Base-by-base conservation (phyloP, 768 basidiomycete genomes). In the Trametes cingulata region DNA sequence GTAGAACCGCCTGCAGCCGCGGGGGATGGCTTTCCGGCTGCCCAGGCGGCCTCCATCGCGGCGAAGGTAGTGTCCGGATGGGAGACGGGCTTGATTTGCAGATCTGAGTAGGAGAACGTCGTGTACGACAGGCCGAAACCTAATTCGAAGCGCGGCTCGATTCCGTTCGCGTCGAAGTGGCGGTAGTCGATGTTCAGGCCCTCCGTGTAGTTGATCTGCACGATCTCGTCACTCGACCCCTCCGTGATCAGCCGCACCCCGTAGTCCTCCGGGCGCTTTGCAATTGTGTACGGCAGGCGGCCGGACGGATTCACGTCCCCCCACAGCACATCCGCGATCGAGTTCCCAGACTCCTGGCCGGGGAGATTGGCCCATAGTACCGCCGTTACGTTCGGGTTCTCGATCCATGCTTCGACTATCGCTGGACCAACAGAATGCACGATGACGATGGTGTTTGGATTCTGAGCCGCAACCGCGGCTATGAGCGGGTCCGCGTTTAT, bases 101-200 rank as follows among this genome's bases (percentile, higher is more conserved):
- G 75, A 29, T 80, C 74, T 41, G 79, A 83, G 71, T 93, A 95
- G 35, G 81, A 73, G 72, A 95, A 98, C 1, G 74, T 81, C 39
- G 95, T 89, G 76, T 97, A 98, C 57, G 86, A 90, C 68, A 95
- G 71, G 0, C 95, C 95, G 69, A 86, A 95, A 5, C 95, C 95
- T 70, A 98, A 98, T 68, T 92, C 91, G 67, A 85, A 93, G 36
- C 90, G 88, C 3, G 92, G 92, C 0, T 79, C 79, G 63, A 93
- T 91, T 61, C 86, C 82, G 72, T 83, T 76, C 82, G 70, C 62
- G 58, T 78, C 77, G 55, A 77, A 77, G 57, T 69, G 68, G 10
- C 74, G 68, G 58, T 77, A 76, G 63, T 74, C 76, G 54, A 76
- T 73, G 59, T 64, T 56, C 13, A 77, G 52, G 7, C 73, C 74